A percentile compares a stretch with the other conserved stretches of the same genome.
These are phyloP conservation scores for Toxoplasma gondii DNA, from an alignment of 169 alveolate species.

Conservation along the genomic window DNA sequence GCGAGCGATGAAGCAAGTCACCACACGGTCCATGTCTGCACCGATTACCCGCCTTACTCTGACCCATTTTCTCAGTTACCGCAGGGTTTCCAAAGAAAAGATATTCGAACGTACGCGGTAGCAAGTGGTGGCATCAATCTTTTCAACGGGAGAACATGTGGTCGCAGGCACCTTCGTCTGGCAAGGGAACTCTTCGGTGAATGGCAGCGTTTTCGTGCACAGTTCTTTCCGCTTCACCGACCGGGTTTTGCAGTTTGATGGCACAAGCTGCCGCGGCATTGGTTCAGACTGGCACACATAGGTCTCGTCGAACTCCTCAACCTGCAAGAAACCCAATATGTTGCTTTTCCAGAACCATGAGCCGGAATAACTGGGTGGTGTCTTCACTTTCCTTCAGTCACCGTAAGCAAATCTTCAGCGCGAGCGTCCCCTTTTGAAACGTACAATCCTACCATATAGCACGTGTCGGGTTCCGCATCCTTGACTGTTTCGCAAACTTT, in stretches of 20 bases:
- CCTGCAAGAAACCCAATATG: neutral
- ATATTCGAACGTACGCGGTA: neutral
- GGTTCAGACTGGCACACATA: neutral
- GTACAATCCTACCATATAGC: neutral
- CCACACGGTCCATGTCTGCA: too few species aligned
- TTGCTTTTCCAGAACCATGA: too few species aligned
- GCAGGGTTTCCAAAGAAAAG: too few species aligned
- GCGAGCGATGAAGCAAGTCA: too few species aligned
- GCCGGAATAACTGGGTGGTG: too few species aligned
- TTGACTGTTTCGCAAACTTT: neutral
- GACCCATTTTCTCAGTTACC: too few species aligned
- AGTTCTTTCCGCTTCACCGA: neutral
- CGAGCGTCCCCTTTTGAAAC: too few species aligned
- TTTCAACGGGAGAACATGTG: neutral
- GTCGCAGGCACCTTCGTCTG: neutral
- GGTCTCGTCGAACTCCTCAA: neutral
- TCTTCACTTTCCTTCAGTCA: too few species aligned
- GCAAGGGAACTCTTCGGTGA: constrained; percentile 9
- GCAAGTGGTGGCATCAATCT: constrained; percentile 13
- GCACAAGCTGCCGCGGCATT: neutral
- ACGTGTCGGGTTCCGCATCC: neutral
- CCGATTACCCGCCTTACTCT: too few species aligned
- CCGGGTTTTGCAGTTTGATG: constrained; percentile 4
- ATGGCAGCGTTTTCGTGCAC: neutral
- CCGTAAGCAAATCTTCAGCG: too few species aligned